Evolutionary conservation across 352 stramenopile genomes (phyloP).

Genomic region (Globisporangium ultimum): DNA sequence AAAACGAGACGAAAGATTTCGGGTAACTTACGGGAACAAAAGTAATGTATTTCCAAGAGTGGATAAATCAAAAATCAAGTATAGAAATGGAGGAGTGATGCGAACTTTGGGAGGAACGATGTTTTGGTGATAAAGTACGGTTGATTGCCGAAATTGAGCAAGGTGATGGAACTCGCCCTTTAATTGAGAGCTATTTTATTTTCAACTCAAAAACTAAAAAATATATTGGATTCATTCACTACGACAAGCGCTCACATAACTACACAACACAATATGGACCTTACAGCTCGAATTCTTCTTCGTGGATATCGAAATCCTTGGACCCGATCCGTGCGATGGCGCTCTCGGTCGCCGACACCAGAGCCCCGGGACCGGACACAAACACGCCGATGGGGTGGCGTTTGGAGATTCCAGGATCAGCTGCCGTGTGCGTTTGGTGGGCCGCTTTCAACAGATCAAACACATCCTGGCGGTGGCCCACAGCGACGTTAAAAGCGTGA

Average conservation of each 20-base stretch:
- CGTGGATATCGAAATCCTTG: conserved; percentile 8
- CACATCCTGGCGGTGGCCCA: conserved; percentile 7
- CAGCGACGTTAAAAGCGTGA: conserved; percentile 1
- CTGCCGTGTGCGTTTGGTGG: background rate
- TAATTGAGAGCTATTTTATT: no score
- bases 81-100: no score
- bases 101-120: no score
- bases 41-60: background rate
- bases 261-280: no score
- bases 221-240: no score
- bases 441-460: background rate
- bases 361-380: conserved; percentile 4
- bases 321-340: conserved; percentile 1
- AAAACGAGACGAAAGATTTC: background rate
- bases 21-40: background rate
- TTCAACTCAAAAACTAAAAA: no score
- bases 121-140: no score
- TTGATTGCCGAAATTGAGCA: no score
- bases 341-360: conserved; percentile 5
- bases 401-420: background rate
- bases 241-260: no score
- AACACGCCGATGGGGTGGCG: conserved; percentile 5
- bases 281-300: conserved; percentile 11
- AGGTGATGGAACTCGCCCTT: no score
- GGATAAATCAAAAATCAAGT: no score